A percentile compares a stretch with the other conserved stretches of the same genome.
These are phyloP conservation scores for Talaromyces sp. DNA, from an alignment of 2,329 filamentous ascomycete species.

Conservation along the genomic window DNA sequence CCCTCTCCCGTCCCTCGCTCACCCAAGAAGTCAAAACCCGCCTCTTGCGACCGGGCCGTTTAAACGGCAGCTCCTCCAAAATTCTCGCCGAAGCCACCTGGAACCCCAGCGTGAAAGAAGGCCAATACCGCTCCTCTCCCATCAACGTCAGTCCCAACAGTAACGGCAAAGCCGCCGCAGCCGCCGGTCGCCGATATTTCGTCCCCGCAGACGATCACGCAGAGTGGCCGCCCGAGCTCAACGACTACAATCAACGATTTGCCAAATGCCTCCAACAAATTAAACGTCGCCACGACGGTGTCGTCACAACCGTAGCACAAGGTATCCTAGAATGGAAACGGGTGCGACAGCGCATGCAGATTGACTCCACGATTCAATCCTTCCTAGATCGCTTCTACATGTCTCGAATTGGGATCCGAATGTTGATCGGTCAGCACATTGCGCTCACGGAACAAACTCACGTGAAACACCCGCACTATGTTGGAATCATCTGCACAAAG, in stretches of 20 bases:
- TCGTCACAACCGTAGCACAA: constrained; percentile 97
- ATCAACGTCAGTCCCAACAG: constrained; percentile 45
- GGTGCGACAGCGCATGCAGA: constrained; percentile 94
- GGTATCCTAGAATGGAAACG: constrained; percentile 98
- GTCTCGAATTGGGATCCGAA: constrained; percentile 97
- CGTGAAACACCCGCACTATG: constrained; percentile 86
- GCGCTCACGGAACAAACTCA: constrained; percentile 92
- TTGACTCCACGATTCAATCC: constrained; percentile 94
- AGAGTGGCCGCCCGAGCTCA: constrained; percentile 91
- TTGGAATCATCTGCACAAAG: constrained; percentile 98
- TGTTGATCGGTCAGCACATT: constrained; percentile 98
- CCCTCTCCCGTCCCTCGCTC: constrained; percentile 75
- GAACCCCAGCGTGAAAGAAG: constrained; percentile 85
- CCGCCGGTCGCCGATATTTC: constrained; percentile 72
- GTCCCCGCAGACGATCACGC: constrained; percentile 83
- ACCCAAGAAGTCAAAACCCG: constrained; percentile 75
- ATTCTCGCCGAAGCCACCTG: constrained; percentile 80
- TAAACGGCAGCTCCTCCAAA: constrained; percentile 61
- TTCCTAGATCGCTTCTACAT: constrained; percentile 99
- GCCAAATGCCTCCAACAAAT: constrained; percentile 87
- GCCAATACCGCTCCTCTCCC: constrained; percentile 68
- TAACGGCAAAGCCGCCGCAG: constrained; percentile 55
- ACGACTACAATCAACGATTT: constrained; percentile 92
- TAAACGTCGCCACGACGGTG: constrained; percentile 92
- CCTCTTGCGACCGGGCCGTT: constrained; percentile 60